phyloP scores from a whole-genome alignment of 768 basidiomycete species.

The Naematelia aurantialba region DNA sequence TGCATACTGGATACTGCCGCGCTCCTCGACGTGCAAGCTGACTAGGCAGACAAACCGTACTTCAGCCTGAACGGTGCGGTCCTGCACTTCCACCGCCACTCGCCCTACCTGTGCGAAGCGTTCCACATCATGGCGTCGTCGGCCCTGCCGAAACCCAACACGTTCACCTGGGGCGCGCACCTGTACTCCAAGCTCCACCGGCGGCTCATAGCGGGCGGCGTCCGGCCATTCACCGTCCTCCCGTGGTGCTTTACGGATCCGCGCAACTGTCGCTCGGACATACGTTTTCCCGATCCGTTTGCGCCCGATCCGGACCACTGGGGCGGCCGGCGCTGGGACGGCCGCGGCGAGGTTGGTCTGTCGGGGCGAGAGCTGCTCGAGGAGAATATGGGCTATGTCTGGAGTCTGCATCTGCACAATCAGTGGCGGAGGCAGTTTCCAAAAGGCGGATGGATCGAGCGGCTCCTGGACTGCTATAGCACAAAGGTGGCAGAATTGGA shows the following conservation, averaged over 20 bases:
- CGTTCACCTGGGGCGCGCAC: slow-evolving; percentile 89
- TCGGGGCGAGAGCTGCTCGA: slow-evolving; percentile 53
- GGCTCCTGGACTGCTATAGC: slow-evolving; percentile 56
- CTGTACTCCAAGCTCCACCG: slow-evolving; percentile 91
- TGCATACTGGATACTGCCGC: background rate
- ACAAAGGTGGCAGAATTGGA: slow-evolving; percentile 21
- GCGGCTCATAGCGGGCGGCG: slow-evolving; percentile 64
- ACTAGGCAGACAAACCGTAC: slow-evolving; percentile 69
- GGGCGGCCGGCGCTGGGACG: slow-evolving; percentile 63
- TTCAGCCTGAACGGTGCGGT: slow-evolving; percentile 84
- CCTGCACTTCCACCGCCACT: slow-evolving; percentile 85
- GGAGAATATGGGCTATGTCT: slow-evolving; percentile 60
- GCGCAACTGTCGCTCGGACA: slow-evolving; percentile 84
- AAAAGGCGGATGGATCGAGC: slow-evolving; percentile 76
- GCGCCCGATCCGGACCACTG: slow-evolving; percentile 57
- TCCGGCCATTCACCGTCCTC: slow-evolving; percentile 83
- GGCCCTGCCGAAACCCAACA: slow-evolving; percentile 66
- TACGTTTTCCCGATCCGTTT: slow-evolving; percentile 90
- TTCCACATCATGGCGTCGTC: slow-evolving; percentile 83
- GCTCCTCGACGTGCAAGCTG: background rate
- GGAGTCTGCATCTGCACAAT: slow-evolving; percentile 89
- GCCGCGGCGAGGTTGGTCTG: slow-evolving; percentile 47
- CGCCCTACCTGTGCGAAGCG: slow-evolving; percentile 94
- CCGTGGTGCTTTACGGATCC: slow-evolving; percentile 95
- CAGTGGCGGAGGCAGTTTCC: slow-evolving; percentile 92